These are phyloP conservation scores for Colletotrichum lupini DNA, from an alignment of 2,329 filamentous ascomycete species.

Conservation along the genomic window DNA sequence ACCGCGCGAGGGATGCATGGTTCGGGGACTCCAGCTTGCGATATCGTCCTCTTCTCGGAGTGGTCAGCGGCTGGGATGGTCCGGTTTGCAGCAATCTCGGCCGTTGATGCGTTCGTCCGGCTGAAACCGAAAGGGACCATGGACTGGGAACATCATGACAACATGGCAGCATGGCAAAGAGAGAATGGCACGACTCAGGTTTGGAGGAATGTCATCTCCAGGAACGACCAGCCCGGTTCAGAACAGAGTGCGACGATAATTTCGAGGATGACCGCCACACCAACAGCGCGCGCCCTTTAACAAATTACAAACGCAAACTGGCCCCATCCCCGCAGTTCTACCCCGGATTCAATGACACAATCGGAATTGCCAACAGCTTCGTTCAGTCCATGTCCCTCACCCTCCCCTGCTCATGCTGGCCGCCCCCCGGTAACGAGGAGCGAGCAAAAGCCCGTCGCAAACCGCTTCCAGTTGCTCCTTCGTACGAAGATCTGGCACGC, in stretches of 20 bases:
- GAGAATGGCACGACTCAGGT: conserved; percentile 13
- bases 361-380: conserved; percentile 31
- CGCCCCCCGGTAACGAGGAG: background rate
- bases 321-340: conserved; percentile 23
- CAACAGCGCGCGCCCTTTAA: conserved; percentile 7
- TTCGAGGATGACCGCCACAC: background rate
- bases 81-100: conserved; percentile 12
- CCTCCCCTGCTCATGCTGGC: background rate
- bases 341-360: conserved; percentile 34
- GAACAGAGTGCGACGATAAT: background rate
- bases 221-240: background rate
- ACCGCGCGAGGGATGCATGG: background rate
- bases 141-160: background rate
- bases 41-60: background rate
- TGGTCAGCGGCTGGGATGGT: background rate
- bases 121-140: background rate
- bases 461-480: conserved; percentile 1
- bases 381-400: background rate
- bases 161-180: background rate
- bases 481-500: background rate
- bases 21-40: background rate
- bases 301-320: background rate
- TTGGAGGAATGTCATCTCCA: background rate
- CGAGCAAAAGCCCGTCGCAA: conserved; percentile 19
- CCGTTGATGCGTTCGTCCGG: conserved; percentile 29